Evolutionary conservation across 768 basidiomycete genomes (phyloP), one percentile per base, ranked within the genome.

Genomic region (Tulasnella sp.): DNA sequence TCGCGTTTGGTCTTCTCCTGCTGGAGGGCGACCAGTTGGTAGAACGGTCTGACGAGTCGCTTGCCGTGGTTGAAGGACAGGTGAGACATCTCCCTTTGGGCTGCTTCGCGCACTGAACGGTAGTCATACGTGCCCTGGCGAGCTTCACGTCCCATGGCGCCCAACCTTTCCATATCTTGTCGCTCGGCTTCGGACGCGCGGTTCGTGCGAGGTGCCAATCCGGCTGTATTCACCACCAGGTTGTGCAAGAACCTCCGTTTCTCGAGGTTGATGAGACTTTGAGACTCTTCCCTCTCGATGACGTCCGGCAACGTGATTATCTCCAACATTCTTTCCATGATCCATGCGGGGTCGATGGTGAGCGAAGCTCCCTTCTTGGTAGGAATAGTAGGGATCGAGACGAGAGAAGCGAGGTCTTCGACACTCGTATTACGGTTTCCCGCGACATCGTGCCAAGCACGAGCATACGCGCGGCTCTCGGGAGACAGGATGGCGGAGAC

Each of bases 1-100:
- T 96, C 95, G 41, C 95, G 90, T 72, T 93, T 91, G 85, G 90
- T 91, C 88, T 96, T 96, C 84, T 96, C 95, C 80, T 92, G 89
- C 85, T 96, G 95, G 31, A 88, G 83, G 34, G 28, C 64, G 34
- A 69, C 64, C 3, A 93, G 87, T 40, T 87, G 88, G 81, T 92
- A 90, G 88, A 96, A 96, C 0, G 90, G 94, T 8, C 92, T 90
- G 14, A 88, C 86, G 20, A 87, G 83, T 82, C 91, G 92, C 83
- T 90, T 92, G 44, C 72, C 48, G 48, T 72, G 54, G 0, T 69
- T 54, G 88, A 86, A 0, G 92, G 88, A 3, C 89, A 84, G 86
- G 86, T 86, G 54, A 87, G 87, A 0, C 89, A 90, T 86, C 73
- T 96, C 94, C 20, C 91, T 88, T 72, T 89, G 87, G 2, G 92